Percentiles rank a stretch among this genome's conserved stretches.
These are phyloP conservation scores for Phytophthora constricta DNA, from an alignment of 352 stramenopile genomes.

Conservation along the genomic window DNA sequence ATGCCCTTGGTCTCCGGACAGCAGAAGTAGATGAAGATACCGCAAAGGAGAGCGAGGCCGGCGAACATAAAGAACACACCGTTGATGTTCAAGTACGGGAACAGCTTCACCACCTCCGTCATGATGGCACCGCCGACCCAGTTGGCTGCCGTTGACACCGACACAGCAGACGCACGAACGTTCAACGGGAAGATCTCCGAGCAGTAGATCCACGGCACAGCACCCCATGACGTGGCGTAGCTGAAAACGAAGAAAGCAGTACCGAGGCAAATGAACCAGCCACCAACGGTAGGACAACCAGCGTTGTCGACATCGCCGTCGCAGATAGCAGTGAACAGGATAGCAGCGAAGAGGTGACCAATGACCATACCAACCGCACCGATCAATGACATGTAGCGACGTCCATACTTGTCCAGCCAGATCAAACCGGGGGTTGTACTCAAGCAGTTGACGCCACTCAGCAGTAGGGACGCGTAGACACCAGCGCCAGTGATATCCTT, in stretches of 20 bases:
- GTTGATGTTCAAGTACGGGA: constrained; percentile 38
- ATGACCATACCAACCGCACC: constrained; percentile 46
- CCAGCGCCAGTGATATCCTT: constrained; percentile 40
- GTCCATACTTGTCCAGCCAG: constrained; percentile 42
- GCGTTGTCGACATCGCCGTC: constrained; percentile 37
- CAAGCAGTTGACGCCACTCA: constrained; percentile 42
- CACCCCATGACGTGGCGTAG: constrained; percentile 37
- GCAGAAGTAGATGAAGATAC: constrained; percentile 34
- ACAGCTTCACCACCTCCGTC: constrained; percentile 39
- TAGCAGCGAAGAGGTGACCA: constrained; percentile 42
- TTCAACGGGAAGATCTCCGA: constrained; percentile 60
- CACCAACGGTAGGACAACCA: constrained; percentile 37
- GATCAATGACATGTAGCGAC: constrained; percentile 43
- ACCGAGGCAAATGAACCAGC: constrained; percentile 49
- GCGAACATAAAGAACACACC: constrained; percentile 38
- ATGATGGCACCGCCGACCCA: constrained; percentile 52
- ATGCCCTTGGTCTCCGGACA: constrained; percentile 40
- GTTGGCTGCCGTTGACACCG: constrained; percentile 45
- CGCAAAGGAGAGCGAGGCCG: constrained; percentile 10
- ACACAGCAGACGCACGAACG: constrained; percentile 51
- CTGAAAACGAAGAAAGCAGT: constrained; percentile 48
- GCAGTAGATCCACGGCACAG: constrained; percentile 62
- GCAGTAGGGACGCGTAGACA: constrained; percentile 34
- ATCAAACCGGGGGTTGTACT: constrained; percentile 39
- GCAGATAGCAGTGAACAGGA: constrained; percentile 44